Percentiles rank a stretch among this genome's conserved stretches.
These are phyloP conservation scores for Globisporangium barbulae DNA, from an alignment of 352 stramenopile species.

Conservation along the genomic window DNA sequence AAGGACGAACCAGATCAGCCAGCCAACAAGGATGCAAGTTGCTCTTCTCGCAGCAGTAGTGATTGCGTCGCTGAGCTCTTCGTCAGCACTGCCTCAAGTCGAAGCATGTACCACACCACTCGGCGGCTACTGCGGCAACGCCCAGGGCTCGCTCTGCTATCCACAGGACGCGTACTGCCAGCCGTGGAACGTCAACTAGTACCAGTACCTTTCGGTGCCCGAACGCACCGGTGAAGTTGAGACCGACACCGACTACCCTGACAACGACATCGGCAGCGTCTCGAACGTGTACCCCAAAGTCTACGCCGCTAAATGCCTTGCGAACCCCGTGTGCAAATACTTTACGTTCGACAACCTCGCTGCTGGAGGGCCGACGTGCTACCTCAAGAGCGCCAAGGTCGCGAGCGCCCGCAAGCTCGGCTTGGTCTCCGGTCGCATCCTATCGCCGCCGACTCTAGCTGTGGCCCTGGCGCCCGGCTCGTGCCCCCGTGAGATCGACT, in stretches of 20 bases:
- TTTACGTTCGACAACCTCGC: conserved; percentile 29
- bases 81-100: no score
- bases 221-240: neutral
- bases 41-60: no score
- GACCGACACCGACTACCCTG: conserved; percentile 4
- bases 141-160: conserved; percentile 10
- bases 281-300: neutral
- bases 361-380: conserved; percentile 18
- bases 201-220: conserved; percentile 22
- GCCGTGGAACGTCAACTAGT: conserved; percentile 22
- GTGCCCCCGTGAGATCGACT: no score
- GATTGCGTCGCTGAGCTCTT: no score
- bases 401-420: conserved; percentile 4
- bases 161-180: conserved; percentile 22
- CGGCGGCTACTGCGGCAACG: conserved; percentile 1
- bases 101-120: neutral
- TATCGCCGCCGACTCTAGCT: neutral
- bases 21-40: no score
- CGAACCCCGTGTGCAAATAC: conserved; percentile 9
- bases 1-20: no score
- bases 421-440: neutral
- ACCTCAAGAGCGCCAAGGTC: conserved; percentile 26
- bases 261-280: neutral
- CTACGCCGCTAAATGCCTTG: neutral
- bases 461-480: no score